Evolutionary conservation across 345 rosid genomes (phyloP).

Genomic region (Salix koriyanagi): DNA sequence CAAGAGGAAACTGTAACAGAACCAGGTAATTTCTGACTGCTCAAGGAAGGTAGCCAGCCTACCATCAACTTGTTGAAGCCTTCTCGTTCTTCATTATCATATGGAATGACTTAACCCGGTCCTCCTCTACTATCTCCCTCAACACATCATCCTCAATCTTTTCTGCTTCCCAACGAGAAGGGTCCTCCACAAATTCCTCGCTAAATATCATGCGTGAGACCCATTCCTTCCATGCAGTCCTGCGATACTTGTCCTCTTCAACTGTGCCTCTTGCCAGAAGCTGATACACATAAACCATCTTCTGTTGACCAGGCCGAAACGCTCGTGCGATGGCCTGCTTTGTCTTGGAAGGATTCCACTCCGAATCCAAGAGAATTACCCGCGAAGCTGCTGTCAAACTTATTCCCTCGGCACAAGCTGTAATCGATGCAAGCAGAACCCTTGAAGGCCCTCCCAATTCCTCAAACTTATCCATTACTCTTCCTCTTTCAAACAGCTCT

Average conservation of each 20-base stretch:
- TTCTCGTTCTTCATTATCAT: constrained; percentile 97
- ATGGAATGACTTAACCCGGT: constrained; percentile 76
- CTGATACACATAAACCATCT: constrained; percentile 86
- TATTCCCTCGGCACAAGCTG: constrained; percentile 94
- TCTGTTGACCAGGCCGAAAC: constrained; percentile 85
- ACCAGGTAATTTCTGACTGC: constrained; percentile 5
- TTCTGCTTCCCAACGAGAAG: constrained; percentile 81
- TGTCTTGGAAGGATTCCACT: constrained; percentile 96
- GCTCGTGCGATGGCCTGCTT: constrained; percentile 95
- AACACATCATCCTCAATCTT: constrained; percentile 85
- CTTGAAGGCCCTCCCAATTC: constrained; percentile 59
- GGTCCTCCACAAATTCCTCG: constrained; percentile 86
- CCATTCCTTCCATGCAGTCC: constrained; percentile 99
- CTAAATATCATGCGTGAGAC: constrained; percentile 94
- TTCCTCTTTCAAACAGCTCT: constrained; percentile 84
- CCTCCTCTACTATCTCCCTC: constrained; percentile 83
- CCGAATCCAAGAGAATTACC: constrained; percentile 70
- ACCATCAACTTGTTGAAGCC: constrained; percentile 66
- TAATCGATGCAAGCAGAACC: constrained; percentile 75
- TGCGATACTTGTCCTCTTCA: constrained; percentile 79
- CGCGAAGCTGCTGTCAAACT: constrained; percentile 96
- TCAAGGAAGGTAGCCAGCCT: background rate
- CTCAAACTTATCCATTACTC: constrained; percentile 78
- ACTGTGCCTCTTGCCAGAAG: constrained; percentile 72
- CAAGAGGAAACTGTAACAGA: background rate